Evolutionary conservation across 2,329 filamentous ascomycete genomes (phyloP).

Genomic region (Penicillium sp.): DNA sequence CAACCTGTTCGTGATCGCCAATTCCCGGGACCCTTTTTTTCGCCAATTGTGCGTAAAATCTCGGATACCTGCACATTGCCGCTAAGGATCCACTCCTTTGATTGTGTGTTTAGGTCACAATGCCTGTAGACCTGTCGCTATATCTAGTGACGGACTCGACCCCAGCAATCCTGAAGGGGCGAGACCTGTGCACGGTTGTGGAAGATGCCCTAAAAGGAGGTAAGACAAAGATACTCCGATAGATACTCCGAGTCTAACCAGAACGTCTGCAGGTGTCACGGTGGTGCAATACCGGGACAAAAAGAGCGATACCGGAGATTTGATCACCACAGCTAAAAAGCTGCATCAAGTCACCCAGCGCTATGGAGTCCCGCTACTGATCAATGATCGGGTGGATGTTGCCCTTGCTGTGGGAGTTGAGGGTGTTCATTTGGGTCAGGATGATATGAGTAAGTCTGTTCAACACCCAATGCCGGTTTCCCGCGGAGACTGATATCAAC

Average conservation of each 20-base stretch:
- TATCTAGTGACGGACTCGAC: constrained; percentile 95
- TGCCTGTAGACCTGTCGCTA: constrained; percentile 70
- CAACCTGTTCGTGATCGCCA: constrained; percentile 11
- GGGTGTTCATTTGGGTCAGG: constrained; percentile 92
- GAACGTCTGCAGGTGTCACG: constrained; percentile 58
- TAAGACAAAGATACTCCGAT: constrained; percentile 26
- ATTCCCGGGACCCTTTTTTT: background rate
- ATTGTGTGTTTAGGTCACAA: constrained; percentile 22
- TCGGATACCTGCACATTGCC: background rate
- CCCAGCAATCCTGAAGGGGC: constrained; percentile 72
- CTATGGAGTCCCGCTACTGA: constrained; percentile 74
- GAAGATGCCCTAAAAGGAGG: constrained; percentile 74
- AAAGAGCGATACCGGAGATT: constrained; percentile 68
- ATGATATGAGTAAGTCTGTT: constrained; percentile 71
- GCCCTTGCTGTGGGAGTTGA: constrained; percentile 82
- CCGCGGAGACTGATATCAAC: background rate
- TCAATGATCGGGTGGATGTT: constrained; percentile 92
- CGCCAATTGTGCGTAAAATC: constrained; percentile 4
- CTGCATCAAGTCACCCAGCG: constrained; percentile 71
- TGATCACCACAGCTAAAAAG: constrained; percentile 69
- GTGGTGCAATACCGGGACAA: constrained; percentile 93
- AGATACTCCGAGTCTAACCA: background rate
- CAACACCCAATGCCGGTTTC: background rate
- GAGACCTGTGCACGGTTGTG: constrained; percentile 71
- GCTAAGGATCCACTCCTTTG: background rate